These are phyloP conservation scores for Periconia sp. DNA, from an alignment of 2,329 filamentous ascomycete species.

Conservation along the genomic window DNA sequence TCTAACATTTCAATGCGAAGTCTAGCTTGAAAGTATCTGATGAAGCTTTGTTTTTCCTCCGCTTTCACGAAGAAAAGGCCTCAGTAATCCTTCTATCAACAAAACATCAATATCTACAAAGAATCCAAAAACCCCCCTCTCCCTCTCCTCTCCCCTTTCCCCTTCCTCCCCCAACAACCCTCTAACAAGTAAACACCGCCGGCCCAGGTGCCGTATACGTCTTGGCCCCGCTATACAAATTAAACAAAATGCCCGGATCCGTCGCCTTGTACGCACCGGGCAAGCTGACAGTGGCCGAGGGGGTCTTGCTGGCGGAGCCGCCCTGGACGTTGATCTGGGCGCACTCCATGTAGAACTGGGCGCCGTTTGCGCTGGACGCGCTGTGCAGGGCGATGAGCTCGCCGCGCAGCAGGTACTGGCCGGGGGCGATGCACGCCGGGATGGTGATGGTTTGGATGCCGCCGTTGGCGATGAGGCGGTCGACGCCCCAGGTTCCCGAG, in stretches of 20 bases:
- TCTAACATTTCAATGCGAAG: too few species aligned
- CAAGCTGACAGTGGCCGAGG: constrained; percentile 29
- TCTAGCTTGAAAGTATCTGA: too few species aligned
- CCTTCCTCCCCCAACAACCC: too few species aligned
- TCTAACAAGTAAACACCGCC: constrained; percentile 52
- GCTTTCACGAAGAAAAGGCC: too few species aligned
- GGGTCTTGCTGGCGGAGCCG: constrained; percentile 27
- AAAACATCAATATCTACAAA: too few species aligned
- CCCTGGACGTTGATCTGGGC: constrained; percentile 38
- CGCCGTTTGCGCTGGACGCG: constrained; percentile 33
- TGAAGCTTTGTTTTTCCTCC: too few species aligned
- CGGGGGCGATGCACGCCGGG: constrained; percentile 38
- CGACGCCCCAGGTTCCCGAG: constrained; percentile 35
- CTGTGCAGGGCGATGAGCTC: constrained; percentile 50
- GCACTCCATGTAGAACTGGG: constrained; percentile 48
- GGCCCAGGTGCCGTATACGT: constrained; percentile 55
- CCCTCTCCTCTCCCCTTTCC: too few species aligned
- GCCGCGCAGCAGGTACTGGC: constrained; percentile 46
- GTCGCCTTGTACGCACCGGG: constrained; percentile 35
- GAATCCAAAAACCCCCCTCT: too few species aligned
- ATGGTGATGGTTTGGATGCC: constrained; percentile 47
- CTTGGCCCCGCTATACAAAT: constrained; percentile 30
- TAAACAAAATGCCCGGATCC: constrained; percentile 35
- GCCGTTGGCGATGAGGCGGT: constrained; percentile 40
- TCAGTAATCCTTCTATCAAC: too few species aligned